Evolutionary conservation across 2,329 filamentous ascomycete genomes (phyloP).

Genomic region (Colletotrichum noveboracense): DNA sequence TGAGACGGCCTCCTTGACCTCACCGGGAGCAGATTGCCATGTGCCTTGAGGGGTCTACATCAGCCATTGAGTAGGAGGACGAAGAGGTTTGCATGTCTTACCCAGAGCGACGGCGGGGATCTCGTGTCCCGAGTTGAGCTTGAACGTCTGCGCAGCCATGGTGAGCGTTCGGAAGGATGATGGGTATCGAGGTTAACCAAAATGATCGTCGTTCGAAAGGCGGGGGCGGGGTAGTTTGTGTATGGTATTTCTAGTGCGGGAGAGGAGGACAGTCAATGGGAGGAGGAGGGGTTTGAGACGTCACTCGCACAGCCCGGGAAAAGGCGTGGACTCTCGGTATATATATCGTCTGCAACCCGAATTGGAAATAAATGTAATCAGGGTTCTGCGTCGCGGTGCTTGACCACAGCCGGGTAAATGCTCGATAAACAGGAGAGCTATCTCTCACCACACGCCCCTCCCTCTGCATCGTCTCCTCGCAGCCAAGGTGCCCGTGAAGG

Average conservation of each 20-base stretch:
- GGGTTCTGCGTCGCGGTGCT: background rate
- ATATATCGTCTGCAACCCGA: constrained; percentile 1
- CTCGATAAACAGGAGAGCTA: background rate
- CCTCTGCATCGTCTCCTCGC: background rate
- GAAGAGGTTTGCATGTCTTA: constrained; percentile 34
- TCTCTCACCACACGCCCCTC: background rate
- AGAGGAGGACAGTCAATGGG: background rate
- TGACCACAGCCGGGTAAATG: background rate
- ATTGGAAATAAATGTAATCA: background rate
- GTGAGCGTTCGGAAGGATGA: background rate
- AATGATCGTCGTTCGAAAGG: background rate
- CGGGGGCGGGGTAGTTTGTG: constrained; percentile 16
- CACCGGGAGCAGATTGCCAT: constrained; percentile 66
- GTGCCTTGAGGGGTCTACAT: constrained; percentile 52
- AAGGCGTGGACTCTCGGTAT: background rate
- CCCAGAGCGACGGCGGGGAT: constrained; percentile 70
- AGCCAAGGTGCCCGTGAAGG: background rate
- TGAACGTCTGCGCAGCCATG: constrained; percentile 64
- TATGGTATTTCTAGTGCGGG: background rate
- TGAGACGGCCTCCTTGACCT: constrained; percentile 63
- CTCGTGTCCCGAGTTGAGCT: constrained; percentile 67
- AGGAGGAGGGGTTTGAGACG: background rate
- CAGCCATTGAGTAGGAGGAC: background rate
- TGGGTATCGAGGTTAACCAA: background rate
- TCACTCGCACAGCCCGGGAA: background rate